Evolutionary conservation across 441 rosid genomes (phyloP).

Genomic region (Melianthus villosus): DNA sequence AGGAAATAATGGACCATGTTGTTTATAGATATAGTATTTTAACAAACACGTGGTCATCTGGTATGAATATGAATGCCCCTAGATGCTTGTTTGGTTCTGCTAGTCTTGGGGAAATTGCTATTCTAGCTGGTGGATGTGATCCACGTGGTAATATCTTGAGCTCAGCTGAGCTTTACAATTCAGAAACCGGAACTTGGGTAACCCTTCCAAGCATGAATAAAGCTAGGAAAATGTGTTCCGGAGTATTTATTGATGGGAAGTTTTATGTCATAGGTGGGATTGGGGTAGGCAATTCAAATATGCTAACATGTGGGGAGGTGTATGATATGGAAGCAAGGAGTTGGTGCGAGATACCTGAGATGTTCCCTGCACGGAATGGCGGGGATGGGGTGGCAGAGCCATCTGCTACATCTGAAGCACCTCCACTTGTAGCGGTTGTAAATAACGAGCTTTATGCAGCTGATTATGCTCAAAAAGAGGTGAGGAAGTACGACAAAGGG

Average conservation of each 20-base stretch:
- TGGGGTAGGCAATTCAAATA: slow-evolving; percentile 22
- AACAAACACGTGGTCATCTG: slow-evolving; percentile 48
- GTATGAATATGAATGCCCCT: slow-evolving; percentile 46
- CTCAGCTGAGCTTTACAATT: slow-evolving; percentile 57
- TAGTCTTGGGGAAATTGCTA: slow-evolving; percentile 44
- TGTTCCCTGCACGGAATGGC: slow-evolving; percentile 33
- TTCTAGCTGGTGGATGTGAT: slow-evolving; percentile 75
- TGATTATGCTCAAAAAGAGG: slow-evolving; percentile 35
- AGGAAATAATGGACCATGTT: slow-evolving; percentile 34
- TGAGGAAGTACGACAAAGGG: slow-evolving; percentile 44
- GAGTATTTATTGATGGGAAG: slow-evolving; percentile 58
- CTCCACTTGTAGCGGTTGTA: slow-evolving; percentile 73
- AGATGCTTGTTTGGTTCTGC: slow-evolving; percentile 76
- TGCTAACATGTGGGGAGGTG: slow-evolving; percentile 49
- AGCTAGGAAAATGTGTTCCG: slow-evolving; percentile 64
- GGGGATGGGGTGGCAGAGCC: slow-evolving; percentile 15
- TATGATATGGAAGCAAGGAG: slow-evolving; percentile 32
- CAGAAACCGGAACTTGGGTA: slow-evolving; percentile 38
- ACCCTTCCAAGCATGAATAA: slow-evolving; percentile 42
- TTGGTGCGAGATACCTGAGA: slow-evolving; percentile 45
- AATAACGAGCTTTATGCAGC: slow-evolving; percentile 64
- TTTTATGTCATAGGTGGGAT: slow-evolving; percentile 67
- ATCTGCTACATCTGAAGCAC: slow-evolving; percentile 38
- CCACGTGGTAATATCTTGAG: slow-evolving; percentile 30
- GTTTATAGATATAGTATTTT: slow-evolving; percentile 47